Base-by-base conservation (phyloP, 2,329 filamentous ascomycete genomes). In the Phymatotrichopsis omnivora region DNA sequence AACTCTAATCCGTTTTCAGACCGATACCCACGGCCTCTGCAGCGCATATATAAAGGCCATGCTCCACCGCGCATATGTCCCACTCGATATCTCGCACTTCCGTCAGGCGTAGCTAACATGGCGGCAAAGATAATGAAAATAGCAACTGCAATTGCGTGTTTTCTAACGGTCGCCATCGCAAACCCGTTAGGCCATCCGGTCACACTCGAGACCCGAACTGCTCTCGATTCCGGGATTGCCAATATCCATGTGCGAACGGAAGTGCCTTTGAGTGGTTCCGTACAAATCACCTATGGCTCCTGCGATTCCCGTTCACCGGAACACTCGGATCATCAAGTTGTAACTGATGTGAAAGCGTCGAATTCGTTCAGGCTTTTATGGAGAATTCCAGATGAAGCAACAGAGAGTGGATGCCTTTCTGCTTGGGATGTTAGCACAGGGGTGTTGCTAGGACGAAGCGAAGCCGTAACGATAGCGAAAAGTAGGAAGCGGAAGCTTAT, bases 311-410 rank as follows among this genome's bases (percentile, higher is more conserved):
- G 16, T 12, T 40, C 30, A 2, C n/a, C 30, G 10, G 8, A 7
- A 3, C 34, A 33, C 14, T 16, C 38, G 1, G 33, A 53, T 10
- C 52, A 54, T 12, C 28, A 42, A 10, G 19, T 53, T 25, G 30
- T 45, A 14, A 38, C 10, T 5, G 25, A 19, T 4, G 27, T 39
- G 5, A 41, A 44, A 16, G 42, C 32, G n/a, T 11, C 31, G 6
- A 30, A 16, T 2, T 49, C 45, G 4, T 49, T 33, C 6, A 37
- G 55, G 12, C 31, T 57, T 17, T 64, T 71, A 19, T 71, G 68
- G 68, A 57, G 70, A 3, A 62, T 68, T 6, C 68, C 67, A 2
- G 59, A 61, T 2, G 62, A 68, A 46, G 61, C 60, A 3, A 50
- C 57, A 4, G 56, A 61, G 27, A 59, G 59, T 14, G 67, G 65